Conservation (phyloP, 257 asterid genomes). For the Haberlea rhodopensis region DNA sequence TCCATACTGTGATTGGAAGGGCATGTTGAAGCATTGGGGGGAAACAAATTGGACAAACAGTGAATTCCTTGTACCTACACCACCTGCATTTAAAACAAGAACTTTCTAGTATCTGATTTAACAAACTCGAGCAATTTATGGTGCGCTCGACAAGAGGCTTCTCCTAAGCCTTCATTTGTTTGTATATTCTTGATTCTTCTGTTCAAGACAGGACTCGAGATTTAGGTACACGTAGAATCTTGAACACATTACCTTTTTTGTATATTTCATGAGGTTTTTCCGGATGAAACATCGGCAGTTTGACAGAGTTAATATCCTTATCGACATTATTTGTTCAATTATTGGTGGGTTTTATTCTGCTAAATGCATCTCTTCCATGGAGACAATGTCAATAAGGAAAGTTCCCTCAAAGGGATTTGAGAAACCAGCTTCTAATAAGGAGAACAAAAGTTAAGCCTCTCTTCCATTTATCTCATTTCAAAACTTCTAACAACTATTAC, state of each 20-base stretch:
- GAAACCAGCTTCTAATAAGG: not conserved
- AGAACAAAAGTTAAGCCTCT: too few relatives aligned
- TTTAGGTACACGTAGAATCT: not conserved
- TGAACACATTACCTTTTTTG: not conserved
- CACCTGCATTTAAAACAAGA: constrained; percentile 33
- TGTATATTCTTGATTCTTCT: not conserved
- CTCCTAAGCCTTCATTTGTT: not conserved
- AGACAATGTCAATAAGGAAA: not conserved
- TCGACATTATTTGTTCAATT: not conserved
- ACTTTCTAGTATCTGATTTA: constrained; percentile 23
- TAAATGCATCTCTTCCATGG: not conserved
- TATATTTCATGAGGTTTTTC: not conserved
- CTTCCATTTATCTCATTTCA: too few relatives aligned
- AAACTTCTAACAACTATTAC: too few relatives aligned
- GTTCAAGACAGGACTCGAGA: not conserved
- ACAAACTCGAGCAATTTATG: not conserved
- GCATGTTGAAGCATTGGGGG: constrained; percentile 85
- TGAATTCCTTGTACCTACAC: constrained; percentile 37
- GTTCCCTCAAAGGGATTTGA: not conserved
- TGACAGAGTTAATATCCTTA: not conserved
- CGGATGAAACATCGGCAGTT: not conserved
- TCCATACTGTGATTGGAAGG: constrained; percentile 62
- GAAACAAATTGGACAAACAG: constrained; percentile 65
- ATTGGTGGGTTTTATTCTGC: not conserved
- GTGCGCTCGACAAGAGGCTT: not conserved